phyloP scores from a whole-genome alignment of 2,329 filamentous ascomycete species.

The Scytalidium sp. region DNA sequence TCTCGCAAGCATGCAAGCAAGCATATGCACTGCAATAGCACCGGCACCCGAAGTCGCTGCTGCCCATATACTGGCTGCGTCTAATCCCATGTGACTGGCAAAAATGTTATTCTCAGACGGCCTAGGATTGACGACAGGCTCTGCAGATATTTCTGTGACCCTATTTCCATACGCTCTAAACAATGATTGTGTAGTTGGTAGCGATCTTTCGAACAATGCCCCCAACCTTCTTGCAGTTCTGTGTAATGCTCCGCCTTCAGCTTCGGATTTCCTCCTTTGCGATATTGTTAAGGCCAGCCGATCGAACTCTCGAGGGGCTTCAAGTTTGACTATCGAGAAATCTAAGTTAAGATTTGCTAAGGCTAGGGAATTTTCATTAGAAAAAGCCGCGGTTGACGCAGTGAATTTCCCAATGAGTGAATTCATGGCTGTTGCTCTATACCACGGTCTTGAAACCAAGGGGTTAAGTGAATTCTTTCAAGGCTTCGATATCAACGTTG shows the following conservation, averaged over 20 bases:
- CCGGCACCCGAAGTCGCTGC: slow-evolving; percentile 26
- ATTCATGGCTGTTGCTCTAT: no score
- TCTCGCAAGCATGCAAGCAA: slow-evolving; percentile 34
- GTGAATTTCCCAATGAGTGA: no score
- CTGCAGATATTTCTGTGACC: slow-evolving; percentile 12
- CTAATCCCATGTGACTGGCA: slow-evolving; percentile 18
- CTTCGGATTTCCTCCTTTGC: slow-evolving; percentile 24
- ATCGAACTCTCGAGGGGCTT: slow-evolving; percentile 36
- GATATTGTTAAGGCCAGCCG: slow-evolving; percentile 30
- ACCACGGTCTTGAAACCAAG: no score
- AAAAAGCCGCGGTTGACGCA: slow-evolving; percentile 1
- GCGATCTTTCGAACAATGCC: slow-evolving; percentile 33
- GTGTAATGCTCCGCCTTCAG: slow-evolving; percentile 36
- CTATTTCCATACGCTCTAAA: slow-evolving; percentile 14
- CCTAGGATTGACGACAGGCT: neutral
- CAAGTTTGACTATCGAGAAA: slow-evolving; percentile 37
- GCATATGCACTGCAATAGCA: slow-evolving; percentile 24
- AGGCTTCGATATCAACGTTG: no score
- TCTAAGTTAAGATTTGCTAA: slow-evolving; percentile 33
- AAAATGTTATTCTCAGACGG: slow-evolving; percentile 17
- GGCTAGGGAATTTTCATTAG: slow-evolving; percentile 7
- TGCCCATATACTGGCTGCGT: slow-evolving; percentile 29
- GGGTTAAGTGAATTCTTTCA: no score
- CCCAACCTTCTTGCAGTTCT: slow-evolving; percentile 35
- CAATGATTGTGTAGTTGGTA: slow-evolving; percentile 23